Base-by-base conservation (phyloP, 495 filamentous ascomycete species). In the Tricharina praecox region DNA sequence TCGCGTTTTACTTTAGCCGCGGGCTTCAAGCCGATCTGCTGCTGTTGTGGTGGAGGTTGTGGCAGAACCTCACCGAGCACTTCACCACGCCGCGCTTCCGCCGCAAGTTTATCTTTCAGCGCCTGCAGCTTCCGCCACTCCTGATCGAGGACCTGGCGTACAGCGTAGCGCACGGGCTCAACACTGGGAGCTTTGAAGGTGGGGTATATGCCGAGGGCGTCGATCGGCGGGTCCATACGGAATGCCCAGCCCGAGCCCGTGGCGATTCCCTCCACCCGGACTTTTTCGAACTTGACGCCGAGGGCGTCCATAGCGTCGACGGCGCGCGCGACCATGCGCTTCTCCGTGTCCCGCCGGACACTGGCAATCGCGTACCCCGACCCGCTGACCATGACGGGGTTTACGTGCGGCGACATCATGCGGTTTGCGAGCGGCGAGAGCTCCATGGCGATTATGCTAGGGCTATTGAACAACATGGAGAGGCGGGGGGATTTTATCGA, bases 61-160 rank as follows among this genome's bases (percentile, higher is more conserved):
- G 32, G 46, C 56, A 53, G 59, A 61, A 40, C 66, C 68, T 16
- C 61, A 3, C 10, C n/a, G 2, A 16, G 8, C 10, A 24, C 9
- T 2, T 9, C 18, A 56, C 59, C 64, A 55, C 71, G 75, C 15
- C 70, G 68, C 25, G 69, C 70, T 63, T 75, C 76, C 24, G 73
- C 61, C 3, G 71, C 64, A 8, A 68, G 69, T 46, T 70, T 71
- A 48, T 78, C 72, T 39, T 75, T 79, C 49, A 74, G 64, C 8
- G 72, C 58, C 2, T 74, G 69, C 23, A 77, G 75, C 54, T 80
- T 85, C 50, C 75, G 74, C 50, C 85, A 80, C 60, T 94, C 87
- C 55, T 86, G 80, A 53, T 93, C 85, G 4, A 97, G 69, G 10
- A 93, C 87, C 66, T 94, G 87, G 32, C 90, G 77, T 21, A 96